Conservation (phyloP, 352 stramenopile genomes). For the Globisporangium ultimum region DNA sequence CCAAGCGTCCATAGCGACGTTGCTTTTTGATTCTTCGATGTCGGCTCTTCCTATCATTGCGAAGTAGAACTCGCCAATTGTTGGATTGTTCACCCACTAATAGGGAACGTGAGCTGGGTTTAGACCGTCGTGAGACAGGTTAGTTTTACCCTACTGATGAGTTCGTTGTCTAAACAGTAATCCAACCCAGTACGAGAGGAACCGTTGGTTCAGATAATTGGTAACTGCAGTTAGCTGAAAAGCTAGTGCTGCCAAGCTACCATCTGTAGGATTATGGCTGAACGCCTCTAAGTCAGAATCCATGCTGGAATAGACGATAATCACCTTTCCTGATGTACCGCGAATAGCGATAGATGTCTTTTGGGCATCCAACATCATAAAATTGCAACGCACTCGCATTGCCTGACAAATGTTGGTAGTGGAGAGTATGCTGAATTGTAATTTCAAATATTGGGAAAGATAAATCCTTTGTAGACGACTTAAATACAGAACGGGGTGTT, state of each 20-base stretch:
- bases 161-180: conserved; percentile 80
- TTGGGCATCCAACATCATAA: conserved; percentile 30
- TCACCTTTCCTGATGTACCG: conserved; percentile 69
- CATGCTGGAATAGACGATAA: conserved; percentile 84
- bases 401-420: conserved; percentile 16
- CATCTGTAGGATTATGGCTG: conserved; percentile 90
- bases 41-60: conserved; percentile 7
- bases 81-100: conserved; percentile 7
- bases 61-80: conserved; percentile 7
- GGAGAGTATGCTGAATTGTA: conserved; percentile 33
- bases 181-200: conserved; percentile 91
- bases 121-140: conserved; percentile 7
- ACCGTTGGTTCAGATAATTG: conserved; percentile 89
- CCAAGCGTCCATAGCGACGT: conserved; percentile 6
- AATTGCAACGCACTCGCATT: conserved; percentile 27
- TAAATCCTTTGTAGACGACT: conserved; percentile 90
- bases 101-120: conserved; percentile 6
- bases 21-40: conserved; percentile 8
- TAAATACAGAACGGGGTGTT: conserved; percentile 84
- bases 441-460: conserved; percentile 82
- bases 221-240: conserved; percentile 87
- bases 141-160: conserved; percentile 23
- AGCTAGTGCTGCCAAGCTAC: conserved; percentile 91
- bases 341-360: conserved; percentile 56
- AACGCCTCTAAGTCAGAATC: conserved; percentile 93